phyloP scores from a whole-genome alignment of 495 filamentous ascomycete genomes.

The Xeromyces bisporus region DNA sequence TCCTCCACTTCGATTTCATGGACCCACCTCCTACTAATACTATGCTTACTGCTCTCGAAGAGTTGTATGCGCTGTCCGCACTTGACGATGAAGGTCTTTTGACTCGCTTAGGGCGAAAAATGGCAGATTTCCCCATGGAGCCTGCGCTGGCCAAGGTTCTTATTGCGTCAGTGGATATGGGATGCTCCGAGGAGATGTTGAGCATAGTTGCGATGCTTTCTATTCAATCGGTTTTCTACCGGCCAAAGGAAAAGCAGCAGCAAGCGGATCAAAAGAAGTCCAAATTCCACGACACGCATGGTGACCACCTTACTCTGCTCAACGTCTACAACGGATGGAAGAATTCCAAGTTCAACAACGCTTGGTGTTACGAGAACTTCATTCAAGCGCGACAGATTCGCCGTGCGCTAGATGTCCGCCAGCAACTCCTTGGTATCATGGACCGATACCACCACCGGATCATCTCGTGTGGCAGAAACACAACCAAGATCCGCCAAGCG shows the following conservation, averaged over 20 bases:
- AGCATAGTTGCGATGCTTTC: slow-evolving; percentile 92
- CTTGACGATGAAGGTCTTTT: slow-evolving; percentile 93
- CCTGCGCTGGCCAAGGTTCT: slow-evolving; percentile 79
- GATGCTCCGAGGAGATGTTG: slow-evolving; percentile 85
- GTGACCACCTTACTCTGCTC: slow-evolving; percentile 84
- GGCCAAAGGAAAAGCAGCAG: slow-evolving; percentile 89
- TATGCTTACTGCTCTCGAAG: slow-evolving; percentile 91
- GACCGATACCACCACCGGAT: slow-evolving; percentile 67
- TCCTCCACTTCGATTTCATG: slow-evolving; percentile 98
- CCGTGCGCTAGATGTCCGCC: slow-evolving; percentile 78
- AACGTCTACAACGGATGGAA: slow-evolving; percentile 98
- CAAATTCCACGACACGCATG: slow-evolving; percentile 89
- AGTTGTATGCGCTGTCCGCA: slow-evolving; percentile 80
- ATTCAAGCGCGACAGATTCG: slow-evolving; percentile 81
- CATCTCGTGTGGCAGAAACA: slow-evolving; percentile 71
- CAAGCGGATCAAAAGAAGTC: slow-evolving; percentile 95
- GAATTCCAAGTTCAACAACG: slow-evolving; percentile 53
- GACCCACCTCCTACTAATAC: slow-evolving; percentile 94
- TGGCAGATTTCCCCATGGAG: slow-evolving; percentile 96
- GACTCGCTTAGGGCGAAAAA: slow-evolving; percentile 82
- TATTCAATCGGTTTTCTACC: slow-evolving; percentile 72
- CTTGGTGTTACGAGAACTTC: slow-evolving; percentile 98
- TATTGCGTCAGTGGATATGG: slow-evolving; percentile 69
- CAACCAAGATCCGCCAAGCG: slow-evolving; percentile 74
- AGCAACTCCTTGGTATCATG: slow-evolving; percentile 88